Evolutionary conservation across 192 early-diverging fungal species (phyloP).

Genomic region (Thamnidium elegans): DNA sequence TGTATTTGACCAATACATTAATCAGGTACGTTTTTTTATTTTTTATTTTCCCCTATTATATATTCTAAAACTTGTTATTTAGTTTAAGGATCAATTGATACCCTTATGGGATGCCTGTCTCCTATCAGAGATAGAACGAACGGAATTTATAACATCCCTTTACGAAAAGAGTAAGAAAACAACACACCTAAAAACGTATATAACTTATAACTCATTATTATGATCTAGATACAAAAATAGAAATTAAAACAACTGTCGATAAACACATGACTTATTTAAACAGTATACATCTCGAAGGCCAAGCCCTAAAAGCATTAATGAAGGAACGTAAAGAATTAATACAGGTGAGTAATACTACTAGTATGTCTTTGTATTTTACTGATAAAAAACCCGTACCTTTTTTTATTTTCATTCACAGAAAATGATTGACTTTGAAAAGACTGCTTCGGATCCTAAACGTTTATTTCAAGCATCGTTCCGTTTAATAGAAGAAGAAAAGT

Average conservation of each 20-base stretch:
- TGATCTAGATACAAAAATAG: constrained; percentile 1
- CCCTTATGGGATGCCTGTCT: constrained; percentile 46
- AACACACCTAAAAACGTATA: neutral
- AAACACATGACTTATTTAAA: constrained; percentile 28
- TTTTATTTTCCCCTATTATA: constrained; percentile 6
- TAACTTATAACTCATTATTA: constrained; percentile 9
- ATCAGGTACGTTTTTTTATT: neutral
- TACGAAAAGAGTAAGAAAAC: constrained; percentile 34
- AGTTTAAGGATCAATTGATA: constrained; percentile 28
- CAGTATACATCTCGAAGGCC: constrained; percentile 19
- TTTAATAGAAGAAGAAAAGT: constrained; percentile 81
- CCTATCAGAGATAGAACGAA: constrained; percentile 38
- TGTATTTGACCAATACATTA: neutral
- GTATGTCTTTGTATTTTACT: no score
- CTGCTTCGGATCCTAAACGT: constrained; percentile 71
- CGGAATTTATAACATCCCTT: constrained; percentile 36
- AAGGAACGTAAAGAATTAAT: constrained; percentile 45
- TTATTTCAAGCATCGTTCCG: constrained; percentile 74
- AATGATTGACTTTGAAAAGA: constrained; percentile 76
- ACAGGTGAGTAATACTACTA: constrained; percentile 32
- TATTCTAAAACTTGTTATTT: constrained; percentile 23
- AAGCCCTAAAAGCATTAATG: constrained; percentile 41
- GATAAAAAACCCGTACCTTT: neutral
- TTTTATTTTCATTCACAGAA: constrained; percentile 35
- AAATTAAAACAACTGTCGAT: constrained; percentile 12